Percentiles rank a stretch among this genome's conserved stretches.
Evolutionary conservation across 75 land plant species (phyloP).

Genomic region (Azolla pinnata): DNA sequence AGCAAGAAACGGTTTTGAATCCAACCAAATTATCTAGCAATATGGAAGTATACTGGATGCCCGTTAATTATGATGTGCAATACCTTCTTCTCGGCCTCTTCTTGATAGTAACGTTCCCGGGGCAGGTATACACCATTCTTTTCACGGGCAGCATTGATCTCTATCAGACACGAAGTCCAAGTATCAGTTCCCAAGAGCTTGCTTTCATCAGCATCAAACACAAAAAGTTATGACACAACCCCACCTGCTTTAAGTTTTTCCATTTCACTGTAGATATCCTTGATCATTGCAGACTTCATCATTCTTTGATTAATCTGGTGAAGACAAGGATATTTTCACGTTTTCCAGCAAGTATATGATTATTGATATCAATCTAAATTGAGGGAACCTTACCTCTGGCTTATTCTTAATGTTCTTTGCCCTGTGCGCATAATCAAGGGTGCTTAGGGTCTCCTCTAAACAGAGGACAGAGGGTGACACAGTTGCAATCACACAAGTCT

Average conservation of each 20-base stretch:
- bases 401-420: constrained; percentile 95
- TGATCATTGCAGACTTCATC: constrained; percentile 76
- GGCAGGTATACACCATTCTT: constrained; percentile 36
- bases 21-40: too few relatives aligned
- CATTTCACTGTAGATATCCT: constrained; percentile 84
- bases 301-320: constrained; percentile 85
- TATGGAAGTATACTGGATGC: too few relatives aligned
- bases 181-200: too few relatives aligned
- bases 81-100: constrained; percentile 41
- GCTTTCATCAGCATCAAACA: too few relatives aligned
- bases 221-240: too few relatives aligned
- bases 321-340: not conserved
- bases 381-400: constrained; percentile 61
- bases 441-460: constrained; percentile 92
- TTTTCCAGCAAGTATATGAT: not conserved
- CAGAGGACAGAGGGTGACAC: constrained; percentile 96
- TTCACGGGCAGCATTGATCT: constrained; percentile 39
- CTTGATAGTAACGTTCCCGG: constrained; percentile 30
- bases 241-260: constrained; percentile 92
- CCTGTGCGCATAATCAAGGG: constrained; percentile 94
- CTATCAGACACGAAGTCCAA: too few relatives aligned
- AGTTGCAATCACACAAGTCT: constrained; percentile 97
- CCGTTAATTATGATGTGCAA: too few relatives aligned
- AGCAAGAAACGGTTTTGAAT: too few relatives aligned
- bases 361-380: not conserved